Percentiles rank a stretch among this genome's conserved stretches.
Conservation (phyloP, 306 rosid species). For the Mimosa bimucronata region DNA sequence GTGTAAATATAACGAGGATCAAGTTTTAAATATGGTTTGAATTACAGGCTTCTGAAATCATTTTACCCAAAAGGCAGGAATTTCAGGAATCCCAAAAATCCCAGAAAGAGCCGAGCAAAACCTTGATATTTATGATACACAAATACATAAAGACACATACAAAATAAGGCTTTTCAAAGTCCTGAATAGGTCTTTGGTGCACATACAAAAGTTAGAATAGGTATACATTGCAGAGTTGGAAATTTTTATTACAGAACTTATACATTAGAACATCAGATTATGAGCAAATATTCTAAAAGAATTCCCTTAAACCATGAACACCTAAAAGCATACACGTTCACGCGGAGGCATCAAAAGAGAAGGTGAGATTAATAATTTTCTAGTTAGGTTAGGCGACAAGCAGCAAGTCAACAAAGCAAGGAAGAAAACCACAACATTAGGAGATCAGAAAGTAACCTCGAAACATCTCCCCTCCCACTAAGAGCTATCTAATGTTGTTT, state of each 20-base stretch:
- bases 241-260: conserved; percentile 39
- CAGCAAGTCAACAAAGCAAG: conserved; percentile 32
- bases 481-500: not conserved
- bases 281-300: conserved; percentile 35
- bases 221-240: conserved; percentile 4
- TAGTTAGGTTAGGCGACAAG: conserved; percentile 47
- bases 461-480: not conserved
- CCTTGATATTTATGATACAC: not conserved
- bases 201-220: conserved; percentile 3
- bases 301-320: conserved; percentile 29
- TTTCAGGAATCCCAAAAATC: not conserved
- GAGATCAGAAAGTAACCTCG: conserved; percentile 12
- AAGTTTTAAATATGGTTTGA: not conserved
- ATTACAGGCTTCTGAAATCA: not conserved
- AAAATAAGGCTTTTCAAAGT: no score
- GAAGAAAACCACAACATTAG: conserved; percentile 24
- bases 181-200: not conserved
- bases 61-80: not conserved
- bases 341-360: conserved; percentile 28
- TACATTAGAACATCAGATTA: conserved; percentile 34
- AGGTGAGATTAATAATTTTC: conserved; percentile 34
- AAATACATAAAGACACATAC: not conserved
- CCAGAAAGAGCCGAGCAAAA: not conserved
- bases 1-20: not conserved
- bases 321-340: conserved; percentile 38